Evolutionary conservation across 1,284 basidiomycete species (phyloP).

Genomic region (Rhizoctonia solani): DNA sequence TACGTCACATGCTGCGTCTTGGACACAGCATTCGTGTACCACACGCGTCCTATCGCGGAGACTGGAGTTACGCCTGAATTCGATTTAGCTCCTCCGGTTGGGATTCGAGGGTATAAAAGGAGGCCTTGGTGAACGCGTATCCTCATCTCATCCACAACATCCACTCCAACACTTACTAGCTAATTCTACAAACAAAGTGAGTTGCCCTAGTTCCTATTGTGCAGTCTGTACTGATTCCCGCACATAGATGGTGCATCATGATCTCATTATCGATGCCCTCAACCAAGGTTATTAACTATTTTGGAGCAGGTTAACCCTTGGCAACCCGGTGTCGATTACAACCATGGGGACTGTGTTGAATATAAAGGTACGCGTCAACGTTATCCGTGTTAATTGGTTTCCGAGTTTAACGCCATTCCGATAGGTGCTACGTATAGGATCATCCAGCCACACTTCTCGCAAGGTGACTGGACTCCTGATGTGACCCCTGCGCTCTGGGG

Average conservation of each 20-base stretch:
- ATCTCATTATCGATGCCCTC: not conserved
- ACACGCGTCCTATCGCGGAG: constrained; percentile 21
- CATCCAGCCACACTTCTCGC: constrained; percentile 69
- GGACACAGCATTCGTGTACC: constrained; percentile 7
- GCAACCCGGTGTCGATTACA: constrained; percentile 68
- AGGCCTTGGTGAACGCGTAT: not conserved
- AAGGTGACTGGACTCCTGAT: constrained; percentile 58
- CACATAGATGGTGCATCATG: constrained; percentile 6
- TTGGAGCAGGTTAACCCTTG: constrained; percentile 48
- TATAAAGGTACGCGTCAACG: constrained; percentile 54
- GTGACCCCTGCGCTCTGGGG: constrained; percentile 67
- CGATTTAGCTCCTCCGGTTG: not conserved
- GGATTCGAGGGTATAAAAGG: constrained; percentile 10
- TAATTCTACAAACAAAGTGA: not conserved
- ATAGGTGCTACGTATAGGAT: constrained; percentile 65
- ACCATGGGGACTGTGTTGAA: constrained; percentile 57
- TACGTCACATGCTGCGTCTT: constrained; percentile 28
- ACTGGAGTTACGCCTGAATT: constrained; percentile 7
- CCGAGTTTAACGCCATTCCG: not conserved
- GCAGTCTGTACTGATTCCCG: not conserved
- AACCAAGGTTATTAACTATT: not conserved
- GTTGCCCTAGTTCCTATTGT: not conserved
- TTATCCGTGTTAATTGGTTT: not conserved
- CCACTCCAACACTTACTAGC: not conserved
- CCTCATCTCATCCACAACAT: not conserved